A percentile compares a stretch with the other conserved stretches of the same genome.
These are phyloP conservation scores for Phoma sp. DNA, from an alignment of 2,329 filamentous ascomycete genomes.

Conservation along the genomic window DNA sequence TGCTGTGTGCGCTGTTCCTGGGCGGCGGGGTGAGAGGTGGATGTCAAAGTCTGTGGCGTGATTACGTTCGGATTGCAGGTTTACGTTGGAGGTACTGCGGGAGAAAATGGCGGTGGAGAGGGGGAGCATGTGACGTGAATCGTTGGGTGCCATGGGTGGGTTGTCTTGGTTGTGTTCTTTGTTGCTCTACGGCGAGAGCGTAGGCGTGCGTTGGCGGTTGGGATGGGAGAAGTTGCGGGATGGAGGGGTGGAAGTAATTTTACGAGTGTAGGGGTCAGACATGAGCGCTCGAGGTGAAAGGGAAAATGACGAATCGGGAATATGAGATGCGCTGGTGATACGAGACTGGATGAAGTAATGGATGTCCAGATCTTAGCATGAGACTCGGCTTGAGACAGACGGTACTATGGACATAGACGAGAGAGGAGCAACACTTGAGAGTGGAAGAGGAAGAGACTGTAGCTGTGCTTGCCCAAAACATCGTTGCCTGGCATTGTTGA, in stretches of 20 bases:
- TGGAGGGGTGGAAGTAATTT: background rate
- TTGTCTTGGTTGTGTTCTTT: background rate
- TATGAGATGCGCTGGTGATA: no score
- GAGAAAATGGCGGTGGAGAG: background rate
- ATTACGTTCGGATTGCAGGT: background rate
- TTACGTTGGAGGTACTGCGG: background rate
- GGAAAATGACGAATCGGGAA: no score
- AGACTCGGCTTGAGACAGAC: no score
- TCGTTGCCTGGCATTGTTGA: no score
- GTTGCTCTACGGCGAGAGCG: background rate
- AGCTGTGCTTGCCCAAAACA: no score
- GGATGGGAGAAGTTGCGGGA: conserved; percentile 1
- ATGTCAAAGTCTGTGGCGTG: conserved; percentile 1
- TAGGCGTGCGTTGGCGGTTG: background rate
- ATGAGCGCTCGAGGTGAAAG: background rate
- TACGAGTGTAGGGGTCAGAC: background rate
- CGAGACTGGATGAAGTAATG: no score
- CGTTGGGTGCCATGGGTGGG: background rate
- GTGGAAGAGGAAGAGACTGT: no score
- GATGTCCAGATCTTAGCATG: no score
- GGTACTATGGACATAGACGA: no score
- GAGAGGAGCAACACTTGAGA: no score
- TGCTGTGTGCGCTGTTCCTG: background rate
- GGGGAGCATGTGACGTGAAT: conserved; percentile 1
- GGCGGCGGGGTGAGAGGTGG: background rate